Percentiles rank a stretch among this genome's conserved stretches.
Conservation (phyloP, 1,284 basidiomycete genomes). For the Meira miltonrushii region DNA sequence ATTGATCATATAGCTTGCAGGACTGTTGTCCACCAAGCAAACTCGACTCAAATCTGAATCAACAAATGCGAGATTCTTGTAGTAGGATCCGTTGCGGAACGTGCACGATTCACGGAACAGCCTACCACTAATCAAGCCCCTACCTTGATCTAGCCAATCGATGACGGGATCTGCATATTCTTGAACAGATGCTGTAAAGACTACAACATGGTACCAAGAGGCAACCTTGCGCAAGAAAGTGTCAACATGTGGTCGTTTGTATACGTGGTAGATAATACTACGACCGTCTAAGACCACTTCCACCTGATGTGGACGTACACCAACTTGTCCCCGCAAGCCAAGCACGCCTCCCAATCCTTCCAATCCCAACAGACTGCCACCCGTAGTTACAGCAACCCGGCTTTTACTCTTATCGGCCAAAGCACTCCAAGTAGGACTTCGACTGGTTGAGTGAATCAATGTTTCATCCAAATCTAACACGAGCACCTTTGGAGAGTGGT, state of each 20-base stretch:
- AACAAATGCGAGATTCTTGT: slow-evolving; percentile 82
- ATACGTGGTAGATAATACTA: slow-evolving; percentile 92
- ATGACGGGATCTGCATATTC: slow-evolving; percentile 99
- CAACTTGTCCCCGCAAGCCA: slow-evolving; percentile 35
- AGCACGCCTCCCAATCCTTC: slow-evolving; percentile 38
- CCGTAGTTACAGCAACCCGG: slow-evolving; percentile 4
- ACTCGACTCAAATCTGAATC: slow-evolving; percentile 83
- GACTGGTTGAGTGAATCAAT: slow-evolving; percentile 90
- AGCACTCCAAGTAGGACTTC: slow-evolving; percentile 56
- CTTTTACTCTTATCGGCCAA: slow-evolving; percentile 7
- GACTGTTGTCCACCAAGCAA: slow-evolving; percentile 93
- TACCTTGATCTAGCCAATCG: slow-evolving; percentile 95
- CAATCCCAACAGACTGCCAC: slow-evolving; percentile 33
- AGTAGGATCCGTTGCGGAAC: slow-evolving; percentile 85
- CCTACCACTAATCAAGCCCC: slow-evolving; percentile 72
- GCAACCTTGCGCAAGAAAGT: slow-evolving; percentile 62
- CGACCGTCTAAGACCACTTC: slow-evolving; percentile 86
- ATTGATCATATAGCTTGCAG: slow-evolving; percentile 83
- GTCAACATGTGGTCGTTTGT: slow-evolving; percentile 91
- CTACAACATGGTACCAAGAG: slow-evolving; percentile 95
- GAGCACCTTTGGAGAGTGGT: slow-evolving; percentile 50
- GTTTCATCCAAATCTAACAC: slow-evolving; percentile 90
- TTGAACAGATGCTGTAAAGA: slow-evolving; percentile 97
- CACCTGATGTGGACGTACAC: slow-evolving; percentile 77
- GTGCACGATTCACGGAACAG: slow-evolving; percentile 95